phyloP scores from a whole-genome alignment of 192 early-diverging fungal genomes.

The Entomortierella chlamydospora region DNA sequence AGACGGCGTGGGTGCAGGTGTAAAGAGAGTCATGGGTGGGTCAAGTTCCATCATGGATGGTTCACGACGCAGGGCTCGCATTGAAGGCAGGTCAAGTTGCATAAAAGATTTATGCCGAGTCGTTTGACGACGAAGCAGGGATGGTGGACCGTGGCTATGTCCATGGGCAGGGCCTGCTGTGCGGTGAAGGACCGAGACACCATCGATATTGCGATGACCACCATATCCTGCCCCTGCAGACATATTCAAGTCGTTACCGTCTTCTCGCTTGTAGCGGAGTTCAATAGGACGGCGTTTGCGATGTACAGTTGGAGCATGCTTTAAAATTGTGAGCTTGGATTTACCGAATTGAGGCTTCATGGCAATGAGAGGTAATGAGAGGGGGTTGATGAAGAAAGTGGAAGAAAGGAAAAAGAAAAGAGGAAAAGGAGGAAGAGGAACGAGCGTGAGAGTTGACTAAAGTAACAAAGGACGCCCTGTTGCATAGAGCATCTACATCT shows the following conservation, averaged over 20 bases:
- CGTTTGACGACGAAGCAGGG: constrained; percentile 35
- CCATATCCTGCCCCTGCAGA: neutral
- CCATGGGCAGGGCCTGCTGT: neutral
- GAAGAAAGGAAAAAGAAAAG: constrained; percentile 2
- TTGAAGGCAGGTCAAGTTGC: constrained; percentile 44
- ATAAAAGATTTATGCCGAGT: constrained; percentile 46
- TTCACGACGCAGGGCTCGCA: constrained; percentile 35
- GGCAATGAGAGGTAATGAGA: neutral
- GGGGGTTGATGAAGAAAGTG: neutral
- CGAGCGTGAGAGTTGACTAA: constrained; percentile 1
- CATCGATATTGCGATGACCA: neutral
- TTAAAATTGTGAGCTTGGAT: constrained; percentile 39
- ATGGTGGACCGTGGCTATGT: neutral
- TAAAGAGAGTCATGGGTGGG: constrained; percentile 33
- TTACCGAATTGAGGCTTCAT: constrained; percentile 52
- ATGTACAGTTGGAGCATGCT: constrained; percentile 43
- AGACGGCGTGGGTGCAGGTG: constrained; percentile 21
- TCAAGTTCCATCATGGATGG: constrained; percentile 51
- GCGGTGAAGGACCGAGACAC: neutral
- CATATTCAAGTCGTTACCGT: neutral
- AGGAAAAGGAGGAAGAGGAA: neutral
- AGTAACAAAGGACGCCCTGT: neutral
- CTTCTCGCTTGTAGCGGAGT: constrained; percentile 21
- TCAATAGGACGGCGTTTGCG: constrained; percentile 45
- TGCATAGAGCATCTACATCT: too few species aligned